Conservation (phyloP, 1,139 yeast species). For the Sugiyamaella sp. region DNA sequence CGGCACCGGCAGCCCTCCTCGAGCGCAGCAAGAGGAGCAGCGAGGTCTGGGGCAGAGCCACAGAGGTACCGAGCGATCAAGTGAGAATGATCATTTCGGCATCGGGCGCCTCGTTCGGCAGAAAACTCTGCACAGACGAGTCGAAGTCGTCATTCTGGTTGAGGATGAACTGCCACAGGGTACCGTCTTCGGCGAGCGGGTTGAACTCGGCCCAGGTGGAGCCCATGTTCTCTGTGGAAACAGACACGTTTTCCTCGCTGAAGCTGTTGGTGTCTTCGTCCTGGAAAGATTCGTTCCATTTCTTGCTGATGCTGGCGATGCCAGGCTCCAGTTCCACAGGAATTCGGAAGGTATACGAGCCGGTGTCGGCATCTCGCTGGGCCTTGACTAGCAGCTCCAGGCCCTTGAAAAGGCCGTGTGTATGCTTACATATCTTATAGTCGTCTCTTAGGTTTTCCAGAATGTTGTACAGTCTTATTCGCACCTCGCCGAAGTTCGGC, state of each 20-base stretch:
- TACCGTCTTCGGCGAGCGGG: slow-evolving; percentile 9
- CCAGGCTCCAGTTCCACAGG: slow-evolving; percentile 18
- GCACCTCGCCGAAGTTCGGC: slow-evolving; percentile 14
- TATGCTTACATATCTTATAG: slow-evolving; percentile 16
- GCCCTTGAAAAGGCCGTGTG: slow-evolving; percentile 16
- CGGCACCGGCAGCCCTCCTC: too few relatives aligned
- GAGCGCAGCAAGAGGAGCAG: too few relatives aligned
- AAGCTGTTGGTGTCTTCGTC: neutral
- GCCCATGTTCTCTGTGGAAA: neutral
- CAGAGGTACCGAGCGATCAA: too few relatives aligned
- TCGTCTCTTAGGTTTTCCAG: slow-evolving; percentile 15
- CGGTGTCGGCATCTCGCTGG: slow-evolving; percentile 17
- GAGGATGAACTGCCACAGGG: slow-evolving; percentile 13
- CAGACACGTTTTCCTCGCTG: neutral
- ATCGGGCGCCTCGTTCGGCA: neutral
- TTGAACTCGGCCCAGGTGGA: slow-evolving; percentile 13
- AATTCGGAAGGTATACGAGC: slow-evolving; percentile 8
- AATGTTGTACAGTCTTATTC: slow-evolving; percentile 6
- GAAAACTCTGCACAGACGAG: slow-evolving; percentile 5
- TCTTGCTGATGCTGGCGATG: slow-evolving; percentile 13
- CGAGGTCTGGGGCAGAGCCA: too few relatives aligned
- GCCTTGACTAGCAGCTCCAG: slow-evolving; percentile 16
- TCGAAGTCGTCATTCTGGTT: slow-evolving; percentile 16
- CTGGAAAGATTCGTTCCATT: slow-evolving; percentile 15
- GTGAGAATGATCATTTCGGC: slow-evolving; percentile 11